Percentiles rank a stretch among this genome's conserved stretches.
These are phyloP conservation scores for Prunus mongolica DNA, from an alignment of 306 rosid genomes.

Conservation along the genomic window DNA sequence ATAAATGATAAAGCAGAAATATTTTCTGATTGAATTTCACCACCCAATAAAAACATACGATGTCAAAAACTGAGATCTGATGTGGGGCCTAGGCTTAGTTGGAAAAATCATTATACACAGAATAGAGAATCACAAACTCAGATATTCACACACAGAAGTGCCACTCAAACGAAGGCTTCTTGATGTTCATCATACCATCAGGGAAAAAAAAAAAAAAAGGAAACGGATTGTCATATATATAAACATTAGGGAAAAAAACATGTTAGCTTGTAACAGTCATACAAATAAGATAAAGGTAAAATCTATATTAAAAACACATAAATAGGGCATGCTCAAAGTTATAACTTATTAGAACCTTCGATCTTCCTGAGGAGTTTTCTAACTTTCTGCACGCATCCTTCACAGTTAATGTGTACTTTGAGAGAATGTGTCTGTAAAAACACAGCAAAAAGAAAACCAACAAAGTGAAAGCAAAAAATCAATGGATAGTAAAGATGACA, in stretches of 20 bases:
- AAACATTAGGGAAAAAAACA: too few species aligned
- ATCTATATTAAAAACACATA: not conserved
- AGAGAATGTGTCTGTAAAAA: constrained; percentile 38
- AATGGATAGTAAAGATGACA: not conserved
- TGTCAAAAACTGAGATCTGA: not conserved
- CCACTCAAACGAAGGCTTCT: not conserved
- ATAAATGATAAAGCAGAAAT: too few species aligned
- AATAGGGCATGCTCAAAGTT: not conserved
- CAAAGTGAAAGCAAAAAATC: not conserved
- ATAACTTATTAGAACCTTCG: constrained; percentile 31
- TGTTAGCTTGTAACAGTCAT: not conserved
- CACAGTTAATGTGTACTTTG: constrained; percentile 54
- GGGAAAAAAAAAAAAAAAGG: too few species aligned
- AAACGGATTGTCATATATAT: too few species aligned
- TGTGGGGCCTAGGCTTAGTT: not conserved
- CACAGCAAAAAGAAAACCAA: not conserved
- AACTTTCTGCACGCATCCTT: constrained; percentile 51
- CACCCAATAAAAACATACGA: not conserved
- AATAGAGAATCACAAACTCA: not conserved
- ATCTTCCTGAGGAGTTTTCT: constrained; percentile 41
- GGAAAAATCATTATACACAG: not conserved
- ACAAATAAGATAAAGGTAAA: not conserved
- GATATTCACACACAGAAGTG: not conserved
- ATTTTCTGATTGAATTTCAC: too few species aligned
- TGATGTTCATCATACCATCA: too few species aligned